Percentiles rank a stretch among this genome's conserved stretches.
Conservation (phyloP, 2,329 filamentous ascomycete genomes). For the Simplicillium sp. region DNA sequence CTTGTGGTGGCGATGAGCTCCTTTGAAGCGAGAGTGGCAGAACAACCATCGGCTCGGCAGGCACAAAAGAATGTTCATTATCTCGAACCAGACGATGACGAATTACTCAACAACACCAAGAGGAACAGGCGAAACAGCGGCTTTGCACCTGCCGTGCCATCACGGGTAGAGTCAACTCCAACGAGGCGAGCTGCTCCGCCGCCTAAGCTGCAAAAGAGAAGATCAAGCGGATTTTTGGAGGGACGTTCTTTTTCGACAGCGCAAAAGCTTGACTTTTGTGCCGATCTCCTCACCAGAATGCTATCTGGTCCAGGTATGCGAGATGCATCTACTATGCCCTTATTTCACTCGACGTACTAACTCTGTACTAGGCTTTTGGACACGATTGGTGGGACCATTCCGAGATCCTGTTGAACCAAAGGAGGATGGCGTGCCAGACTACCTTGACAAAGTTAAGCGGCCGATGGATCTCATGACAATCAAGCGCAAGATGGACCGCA, state of each 20-base stretch:
- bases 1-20: constrained; percentile 54
- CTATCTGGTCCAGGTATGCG: constrained; percentile 47
- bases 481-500: constrained; percentile 48
- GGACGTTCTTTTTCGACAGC: constrained; percentile 21
- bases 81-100: constrained; percentile 30
- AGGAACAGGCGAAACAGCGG: constrained; percentile 31
- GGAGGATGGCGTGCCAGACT: constrained; percentile 50
- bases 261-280: constrained; percentile 47
- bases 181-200: constrained; percentile 17
- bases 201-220: constrained; percentile 25
- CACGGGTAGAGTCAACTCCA: constrained; percentile 14
- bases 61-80: constrained; percentile 37
- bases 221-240: constrained; percentile 21
- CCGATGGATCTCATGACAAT: constrained; percentile 55
- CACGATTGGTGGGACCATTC: constrained; percentile 54
- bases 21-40: constrained; percentile 23
- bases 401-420: constrained; percentile 48
- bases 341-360: constrained; percentile 4
- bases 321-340: neutral
- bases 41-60: constrained; percentile 14
- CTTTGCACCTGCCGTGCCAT: constrained; percentile 6
- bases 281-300: constrained; percentile 50
- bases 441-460: constrained; percentile 48
- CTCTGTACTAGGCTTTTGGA: constrained; percentile 47
- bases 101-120: constrained; percentile 19